A percentile compares a stretch with the other conserved stretches of the same genome.
Conservation (phyloP, 1,139 yeast genomes). For the Scheffersomyces cryptocercus region DNA sequence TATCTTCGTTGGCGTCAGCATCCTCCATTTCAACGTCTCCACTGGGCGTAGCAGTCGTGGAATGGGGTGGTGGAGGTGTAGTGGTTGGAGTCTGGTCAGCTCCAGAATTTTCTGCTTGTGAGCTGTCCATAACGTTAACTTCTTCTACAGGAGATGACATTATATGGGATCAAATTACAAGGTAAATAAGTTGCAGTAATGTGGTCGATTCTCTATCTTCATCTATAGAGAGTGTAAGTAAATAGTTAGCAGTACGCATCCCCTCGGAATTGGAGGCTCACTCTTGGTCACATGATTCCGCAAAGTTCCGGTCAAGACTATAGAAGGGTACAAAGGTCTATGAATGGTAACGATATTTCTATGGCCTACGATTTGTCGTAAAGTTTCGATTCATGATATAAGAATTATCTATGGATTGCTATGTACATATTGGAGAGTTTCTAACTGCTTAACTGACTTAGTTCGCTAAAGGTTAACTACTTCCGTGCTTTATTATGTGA, state of each 20-base stretch:
- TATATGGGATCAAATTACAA: background rate
- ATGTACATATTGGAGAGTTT: no score
- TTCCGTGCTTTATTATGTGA: no score
- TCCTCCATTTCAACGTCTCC: conserved; percentile 6
- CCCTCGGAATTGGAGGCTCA: background rate
- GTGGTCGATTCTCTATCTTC: no score
- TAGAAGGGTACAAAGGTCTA: no score
- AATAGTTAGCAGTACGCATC: background rate
- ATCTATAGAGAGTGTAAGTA: no score
- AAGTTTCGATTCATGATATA: no score
- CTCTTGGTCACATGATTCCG: background rate
- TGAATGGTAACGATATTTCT: no score
- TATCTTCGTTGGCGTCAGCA: conserved; percentile 2
- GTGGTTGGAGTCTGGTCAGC: conserved; percentile 8
- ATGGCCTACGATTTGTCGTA: no score
- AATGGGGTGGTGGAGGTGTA: conserved; percentile 6
- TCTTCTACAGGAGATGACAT: conserved; percentile 8
- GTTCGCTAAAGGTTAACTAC: no score
- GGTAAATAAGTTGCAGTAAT: no score
- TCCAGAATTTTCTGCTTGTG: conserved; percentile 1
- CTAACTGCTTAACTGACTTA: no score
- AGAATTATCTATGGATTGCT: no score
- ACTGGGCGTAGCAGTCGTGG: conserved; percentile 8
- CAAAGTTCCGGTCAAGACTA: background rate
- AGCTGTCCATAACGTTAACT: background rate